These are phyloP conservation scores for Rhodamnia rubescens DNA, from an alignment of 345 rosid genomes.

Conservation along the genomic window DNA sequence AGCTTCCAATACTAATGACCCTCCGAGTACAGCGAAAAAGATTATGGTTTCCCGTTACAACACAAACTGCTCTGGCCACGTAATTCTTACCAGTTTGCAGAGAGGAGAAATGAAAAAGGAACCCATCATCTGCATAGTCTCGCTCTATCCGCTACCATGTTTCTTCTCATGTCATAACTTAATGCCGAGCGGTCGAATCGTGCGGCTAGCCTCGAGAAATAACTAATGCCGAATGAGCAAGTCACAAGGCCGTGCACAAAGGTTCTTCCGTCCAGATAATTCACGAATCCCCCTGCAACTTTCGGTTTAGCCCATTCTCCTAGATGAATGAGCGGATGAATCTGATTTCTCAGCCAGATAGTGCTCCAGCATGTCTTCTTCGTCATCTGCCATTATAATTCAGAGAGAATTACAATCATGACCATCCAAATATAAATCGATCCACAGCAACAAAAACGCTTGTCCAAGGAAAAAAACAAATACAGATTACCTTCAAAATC, in stretches of 20 bases:
- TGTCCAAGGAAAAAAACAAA: neutral
- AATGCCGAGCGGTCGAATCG: neutral
- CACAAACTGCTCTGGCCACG: neutral
- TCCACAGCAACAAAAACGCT: neutral
- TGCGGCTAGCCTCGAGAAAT: neutral
- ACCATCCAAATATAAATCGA: neutral
- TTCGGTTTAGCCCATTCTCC: constrained; percentile 18
- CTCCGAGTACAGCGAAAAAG: neutral
- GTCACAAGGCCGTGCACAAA: neutral
- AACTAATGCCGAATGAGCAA: neutral
- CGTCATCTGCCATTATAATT: constrained; percentile 47
- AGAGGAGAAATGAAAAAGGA: neutral
- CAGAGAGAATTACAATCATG: neutral
- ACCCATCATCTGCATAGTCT: neutral
- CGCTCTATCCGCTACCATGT: neutral
- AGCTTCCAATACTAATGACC: neutral
- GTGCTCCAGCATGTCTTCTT: constrained; percentile 94
- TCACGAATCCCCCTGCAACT: neutral
- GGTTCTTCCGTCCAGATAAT: neutral
- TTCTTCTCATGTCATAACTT: neutral
- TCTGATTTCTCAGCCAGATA: constrained; percentile 86
- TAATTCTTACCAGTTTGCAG: neutral
- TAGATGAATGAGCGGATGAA: constrained; percentile 42
- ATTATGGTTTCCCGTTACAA: neutral
- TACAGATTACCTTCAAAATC: constrained; percentile 71